Percentiles rank a stretch among this genome's conserved stretches.
These are phyloP conservation scores for Hypoxylon subgilvum DNA, from an alignment of 495 filamentous ascomycete genomes.

Conservation along the genomic window DNA sequence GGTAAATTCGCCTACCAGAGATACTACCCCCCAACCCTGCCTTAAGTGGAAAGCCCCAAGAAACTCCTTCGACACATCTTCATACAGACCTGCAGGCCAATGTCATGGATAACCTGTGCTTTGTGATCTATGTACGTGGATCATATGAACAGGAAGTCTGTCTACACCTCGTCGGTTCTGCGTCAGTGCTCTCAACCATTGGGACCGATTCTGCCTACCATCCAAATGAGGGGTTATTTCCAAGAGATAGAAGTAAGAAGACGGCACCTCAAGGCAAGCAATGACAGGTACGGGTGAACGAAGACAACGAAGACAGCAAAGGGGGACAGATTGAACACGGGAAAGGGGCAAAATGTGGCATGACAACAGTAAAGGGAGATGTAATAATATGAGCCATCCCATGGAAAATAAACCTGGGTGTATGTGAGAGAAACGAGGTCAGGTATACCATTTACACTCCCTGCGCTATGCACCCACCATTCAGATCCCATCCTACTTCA, in stretches of 20 bases:
- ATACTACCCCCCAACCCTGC: no score
- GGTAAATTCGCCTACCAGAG: no score
- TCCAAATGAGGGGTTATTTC: no score
- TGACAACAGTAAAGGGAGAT: constrained; percentile 23
- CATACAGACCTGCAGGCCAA: no score
- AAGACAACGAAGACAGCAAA: background rate
- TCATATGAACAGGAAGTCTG: no score
- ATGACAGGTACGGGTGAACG: constrained; percentile 3
- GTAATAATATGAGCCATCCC: constrained; percentile 27
- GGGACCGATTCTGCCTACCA: background rate
- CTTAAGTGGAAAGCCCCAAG: no score
- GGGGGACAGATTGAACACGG: background rate
- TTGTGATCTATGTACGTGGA: no score
- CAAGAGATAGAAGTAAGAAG: no score
- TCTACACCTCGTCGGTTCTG: constrained; percentile 3
- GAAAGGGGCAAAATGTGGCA: constrained; percentile 8
- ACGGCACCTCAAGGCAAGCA: no score
- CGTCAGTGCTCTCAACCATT: background rate
- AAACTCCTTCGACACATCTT: no score
- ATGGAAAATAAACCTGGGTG: constrained; percentile 28
- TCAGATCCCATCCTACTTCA: constrained; percentile 43
- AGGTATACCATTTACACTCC: constrained; percentile 67
- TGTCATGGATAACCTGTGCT: no score
- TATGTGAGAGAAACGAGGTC: constrained; percentile 57
- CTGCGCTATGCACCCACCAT: constrained; percentile 64